Evolutionary conservation across 441 rosid species (phyloP), one percentile per base, ranked within the genome.

Genomic region (Erodium chrysanthum): DNA sequence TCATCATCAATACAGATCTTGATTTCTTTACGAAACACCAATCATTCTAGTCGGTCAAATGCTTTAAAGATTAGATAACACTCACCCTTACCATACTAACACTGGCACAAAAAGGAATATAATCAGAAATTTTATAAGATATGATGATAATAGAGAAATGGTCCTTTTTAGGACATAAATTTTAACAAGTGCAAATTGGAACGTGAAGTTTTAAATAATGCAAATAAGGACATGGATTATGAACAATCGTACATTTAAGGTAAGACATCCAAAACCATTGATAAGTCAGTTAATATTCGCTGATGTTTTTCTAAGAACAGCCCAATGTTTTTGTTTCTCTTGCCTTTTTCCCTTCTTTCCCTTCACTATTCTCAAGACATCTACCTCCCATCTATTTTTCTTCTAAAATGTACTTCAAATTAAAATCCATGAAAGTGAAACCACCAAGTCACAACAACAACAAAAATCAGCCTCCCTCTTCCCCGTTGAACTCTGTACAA

Each of bases 11-110:
- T 14, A 9, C 68, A 64, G 66, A 42, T 37, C 66, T 52, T 56
- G 68, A 68, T 81, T 18, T 42, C 50, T 4, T 44, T 59, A 68
- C 31, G 64, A 67, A 20, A 6, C 17, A 22, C 3, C 15, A 7
- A 59, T 11, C 48, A 14, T 42, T 4, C 58, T 17, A 50, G 22
- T 50, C 7, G 22, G 22, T 50, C 17, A 11, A 17, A 50, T 50
- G 12, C 12, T 35, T 1, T 35, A 35, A 35, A 35, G 40, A 35
- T 35, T 50, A 50, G 7, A 50, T 50, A 50, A 15, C 21, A 18
- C 21, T 15, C 58, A 50, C 12, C 20, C 10, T 15, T 50, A 50
- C 58, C 22, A 7, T 50, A 50, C 58, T 46, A 46, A 46, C 17
- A 46, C 17, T 12, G 15, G 54, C 15, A 12, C 17, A 3, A 46